phyloP scores from a whole-genome alignment of 2,329 filamentous ascomycete species.

The Chrysoporthe puriensis region DNA sequence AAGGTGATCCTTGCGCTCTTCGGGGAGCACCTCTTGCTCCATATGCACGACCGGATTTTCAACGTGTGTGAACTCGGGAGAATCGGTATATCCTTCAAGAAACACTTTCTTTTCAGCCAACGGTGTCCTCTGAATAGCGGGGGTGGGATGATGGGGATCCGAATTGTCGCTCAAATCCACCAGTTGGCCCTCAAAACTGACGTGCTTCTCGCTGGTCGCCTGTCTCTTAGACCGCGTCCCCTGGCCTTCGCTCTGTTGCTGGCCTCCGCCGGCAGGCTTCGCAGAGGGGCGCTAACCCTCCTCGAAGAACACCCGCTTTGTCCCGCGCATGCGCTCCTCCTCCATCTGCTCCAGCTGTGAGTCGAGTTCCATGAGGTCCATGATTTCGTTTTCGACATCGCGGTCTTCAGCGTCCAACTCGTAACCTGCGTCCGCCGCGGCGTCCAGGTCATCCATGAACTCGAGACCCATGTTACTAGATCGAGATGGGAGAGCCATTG shows the following conservation, averaged over 20 bases:
- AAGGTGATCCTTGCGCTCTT: background rate
- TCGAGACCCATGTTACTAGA: constrained; percentile 43
- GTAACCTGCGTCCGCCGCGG: constrained; percentile 56
- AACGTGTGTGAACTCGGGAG: constrained; percentile 22
- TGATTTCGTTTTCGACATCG: constrained; percentile 62
- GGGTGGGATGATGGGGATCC: background rate
- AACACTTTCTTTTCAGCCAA: constrained; percentile 19
- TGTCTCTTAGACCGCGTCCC: constrained; percentile 1
- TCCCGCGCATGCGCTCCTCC: constrained; percentile 49
- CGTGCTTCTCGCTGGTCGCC: constrained; percentile 4
- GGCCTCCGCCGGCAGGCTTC: constrained; percentile 28
- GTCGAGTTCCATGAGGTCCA: constrained; percentile 70
- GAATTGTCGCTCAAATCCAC: background rate
- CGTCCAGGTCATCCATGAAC: constrained; percentile 55
- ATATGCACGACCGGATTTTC: constrained; percentile 23
- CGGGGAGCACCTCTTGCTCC: constrained; percentile 12
- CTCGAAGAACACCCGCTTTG: constrained; percentile 58
- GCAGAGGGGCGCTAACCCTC: constrained; percentile 37
- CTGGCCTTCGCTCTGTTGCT: constrained; percentile 7
- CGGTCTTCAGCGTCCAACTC: constrained; percentile 51
- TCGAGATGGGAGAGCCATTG: constrained; percentile 22
- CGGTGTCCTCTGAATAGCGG: background rate
- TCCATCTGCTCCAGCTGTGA: constrained; percentile 61
- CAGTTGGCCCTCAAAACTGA: background rate
- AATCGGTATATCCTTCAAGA: constrained; percentile 23